Base-by-base conservation (phyloP, 768 basidiomycete genomes). In the Leccinum imitatum region DNA sequence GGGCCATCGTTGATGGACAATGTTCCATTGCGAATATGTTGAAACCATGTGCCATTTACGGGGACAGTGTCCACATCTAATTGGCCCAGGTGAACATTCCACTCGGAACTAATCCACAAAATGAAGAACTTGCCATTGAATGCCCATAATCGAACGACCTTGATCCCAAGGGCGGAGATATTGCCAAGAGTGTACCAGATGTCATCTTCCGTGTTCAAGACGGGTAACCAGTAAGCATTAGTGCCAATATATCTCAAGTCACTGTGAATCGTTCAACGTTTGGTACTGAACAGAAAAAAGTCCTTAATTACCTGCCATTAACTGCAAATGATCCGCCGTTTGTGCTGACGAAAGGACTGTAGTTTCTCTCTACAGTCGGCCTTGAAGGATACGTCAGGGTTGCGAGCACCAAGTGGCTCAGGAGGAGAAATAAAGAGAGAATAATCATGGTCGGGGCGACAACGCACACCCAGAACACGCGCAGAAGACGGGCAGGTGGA, bases 141-240 rank as follows among this genome's bases (percentile, higher is more conserved):
- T 17, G 81, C 89, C 89, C 89, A 90, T 4, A 83, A 76, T 46
- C 87, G 79, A 30, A 89, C 81, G 21, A 86, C 86, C 41, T 75
- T 83, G 63, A 86, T 78, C 8, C 84, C 84, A 13, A 76, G 69
- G 3, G 79, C 77, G 13, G 82, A 80, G 57, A 90, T 87, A 61
- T 82, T 84, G 2, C 77, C 78, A 37, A 90, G 69, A 3, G 86
- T 85, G 52, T 75, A 66, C 68, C 81, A 77, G 50, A 90, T 84
- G 65, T 90, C 88, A 48, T 76, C 68, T 51, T 80, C 70, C 27
- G 76, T 69, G 66, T 87, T 86, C 35, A 90, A 68, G 46, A 76
- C 71, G 31, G 80, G 72, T 35, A 90, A 66, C 89, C 88, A 90
- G 72, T 89, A 89, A 2, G 82, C 84, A 59, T 86, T 86, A 1